Conservation (phyloP, 164 flowering plant genomes). For the Dillenia turbinata region DNA sequence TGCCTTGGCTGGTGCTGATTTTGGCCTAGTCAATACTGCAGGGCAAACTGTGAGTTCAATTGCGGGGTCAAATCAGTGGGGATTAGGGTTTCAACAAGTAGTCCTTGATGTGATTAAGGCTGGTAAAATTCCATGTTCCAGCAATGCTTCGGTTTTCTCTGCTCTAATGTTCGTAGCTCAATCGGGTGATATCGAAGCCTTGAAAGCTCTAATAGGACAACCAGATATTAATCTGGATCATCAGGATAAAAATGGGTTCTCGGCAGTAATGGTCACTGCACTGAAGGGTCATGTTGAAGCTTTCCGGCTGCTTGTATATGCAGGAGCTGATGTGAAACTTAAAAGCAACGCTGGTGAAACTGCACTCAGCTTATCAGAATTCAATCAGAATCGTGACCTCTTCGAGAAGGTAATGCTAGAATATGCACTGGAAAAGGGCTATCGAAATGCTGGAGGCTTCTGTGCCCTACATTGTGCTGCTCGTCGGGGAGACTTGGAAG, state of each 20-base stretch:
- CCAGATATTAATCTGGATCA: conserved; percentile 35
- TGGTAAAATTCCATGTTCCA: conserved; percentile 37
- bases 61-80: conserved; percentile 30
- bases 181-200: conserved; percentile 43
- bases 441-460: conserved; percentile 41
- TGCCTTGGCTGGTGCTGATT: conserved; percentile 60
- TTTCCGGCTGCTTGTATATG: conserved; percentile 55
- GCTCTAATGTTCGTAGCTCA: conserved; percentile 48
- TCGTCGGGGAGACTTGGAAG: conserved; percentile 48
- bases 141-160: conserved; percentile 39
- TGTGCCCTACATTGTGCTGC: conserved; percentile 71
- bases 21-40: conserved; percentile 40
- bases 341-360: conserved; percentile 44
- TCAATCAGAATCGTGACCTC: conserved; percentile 32
- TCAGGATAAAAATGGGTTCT: conserved; percentile 55
- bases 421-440: conserved; percentile 49
- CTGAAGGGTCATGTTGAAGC: conserved; percentile 56
- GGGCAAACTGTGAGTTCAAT: conserved; percentile 40
- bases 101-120: conserved; percentile 32
- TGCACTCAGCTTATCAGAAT: conserved; percentile 33
- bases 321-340: conserved; percentile 64
- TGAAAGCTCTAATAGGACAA: conserved; percentile 34
- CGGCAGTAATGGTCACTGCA: conserved; percentile 58
- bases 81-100: conserved; percentile 26
- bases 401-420: conserved; percentile 73